Base-by-base conservation (phyloP, 1,139 yeast species). In the Pichia sp. region DNA sequence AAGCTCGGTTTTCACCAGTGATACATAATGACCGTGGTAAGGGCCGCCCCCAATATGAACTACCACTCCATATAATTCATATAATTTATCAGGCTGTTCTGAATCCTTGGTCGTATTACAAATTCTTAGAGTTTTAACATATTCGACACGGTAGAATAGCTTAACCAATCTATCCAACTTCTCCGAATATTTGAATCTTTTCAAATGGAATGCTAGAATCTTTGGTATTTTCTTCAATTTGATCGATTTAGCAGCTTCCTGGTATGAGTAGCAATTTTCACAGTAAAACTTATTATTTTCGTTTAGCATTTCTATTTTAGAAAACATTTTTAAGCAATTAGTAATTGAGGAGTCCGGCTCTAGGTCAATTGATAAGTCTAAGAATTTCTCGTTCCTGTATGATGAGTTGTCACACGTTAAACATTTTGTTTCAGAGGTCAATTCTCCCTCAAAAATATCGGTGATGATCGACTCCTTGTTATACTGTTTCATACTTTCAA, bases 31-130 rank as follows among this genome's bases (percentile, higher is more conserved):
- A 0, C 99, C 99, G 71, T 92, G 97, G 75, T 90, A 90, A 1
- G 98, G 97, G 0, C 98, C 98, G 2, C 97, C 96, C 4, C 99
- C 99, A 64, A 93, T 85, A 66, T 93, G 99, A 23, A 93, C 90
- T 23, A 93, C 95, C 46, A 92, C 84, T 0, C 95, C 90, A 59
- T 84, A 86, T 52, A 93, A 73, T 63, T 90, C 97, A 66, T 90
- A 93, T 32, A 85, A 76, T 61, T 80, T 82, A 59, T 79, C 82
- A 11, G 64, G 63, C n/a, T 60, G 64, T 29, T 61, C 61, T 0
- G 72, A 59, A 59, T 81, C 82, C 52, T 77, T 83, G 1, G 92
- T 83, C 23, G 95, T 87, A 64, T 90, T 89, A 67, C 86, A 84
- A 43, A 92, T 78, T 36, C 92, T 75, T 55, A 93, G 73, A 50